Conservation (phyloP, 176 grass and related monocot species). For the Cenchrus americanus region DNA sequence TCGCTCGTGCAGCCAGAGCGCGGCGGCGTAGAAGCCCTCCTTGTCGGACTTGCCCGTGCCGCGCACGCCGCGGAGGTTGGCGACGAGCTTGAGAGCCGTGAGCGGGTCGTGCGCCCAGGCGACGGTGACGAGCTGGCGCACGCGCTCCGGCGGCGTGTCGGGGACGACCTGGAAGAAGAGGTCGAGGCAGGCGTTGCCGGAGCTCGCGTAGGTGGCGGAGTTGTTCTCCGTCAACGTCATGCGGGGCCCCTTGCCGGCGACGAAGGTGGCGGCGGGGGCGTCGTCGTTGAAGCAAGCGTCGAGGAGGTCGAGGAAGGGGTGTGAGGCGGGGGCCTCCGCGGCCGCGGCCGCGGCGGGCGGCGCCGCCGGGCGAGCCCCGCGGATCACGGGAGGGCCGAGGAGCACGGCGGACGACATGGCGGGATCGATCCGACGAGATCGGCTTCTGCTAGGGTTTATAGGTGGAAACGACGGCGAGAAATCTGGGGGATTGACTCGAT, state of each 20-base stretch:
- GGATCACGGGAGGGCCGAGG: slow-evolving; percentile 40
- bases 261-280: no score
- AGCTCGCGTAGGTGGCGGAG: slow-evolving; percentile 55
- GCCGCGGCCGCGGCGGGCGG: background rate
- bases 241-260: slow-evolving; percentile 3
- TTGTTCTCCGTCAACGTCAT: slow-evolving; percentile 44
- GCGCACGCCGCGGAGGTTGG: slow-evolving; percentile 13
- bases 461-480: background rate
- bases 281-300: slow-evolving; percentile 44
- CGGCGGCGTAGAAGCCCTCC: slow-evolving; percentile 39
- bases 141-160: background rate
- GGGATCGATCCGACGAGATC: background rate
- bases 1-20: slow-evolving; percentile 25
- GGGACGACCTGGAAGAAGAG: slow-evolving; percentile 66
- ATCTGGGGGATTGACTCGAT: background rate
- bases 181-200: slow-evolving; percentile 65
- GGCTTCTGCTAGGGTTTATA: background rate
- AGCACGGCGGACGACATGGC: background rate
- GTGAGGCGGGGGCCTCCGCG: background rate
- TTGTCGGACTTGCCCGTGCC: slow-evolving; percentile 19
- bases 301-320: slow-evolving; percentile 45
- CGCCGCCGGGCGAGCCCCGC: background rate
- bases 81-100: slow-evolving; percentile 50
- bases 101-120: slow-evolving; percentile 51
- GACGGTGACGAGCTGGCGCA: slow-evolving; percentile 20